Evolutionary conservation across 2,329 filamentous ascomycete species (phyloP), one percentile per base, ranked within the genome.

Genomic region (Lizonia empirigonia): DNA sequence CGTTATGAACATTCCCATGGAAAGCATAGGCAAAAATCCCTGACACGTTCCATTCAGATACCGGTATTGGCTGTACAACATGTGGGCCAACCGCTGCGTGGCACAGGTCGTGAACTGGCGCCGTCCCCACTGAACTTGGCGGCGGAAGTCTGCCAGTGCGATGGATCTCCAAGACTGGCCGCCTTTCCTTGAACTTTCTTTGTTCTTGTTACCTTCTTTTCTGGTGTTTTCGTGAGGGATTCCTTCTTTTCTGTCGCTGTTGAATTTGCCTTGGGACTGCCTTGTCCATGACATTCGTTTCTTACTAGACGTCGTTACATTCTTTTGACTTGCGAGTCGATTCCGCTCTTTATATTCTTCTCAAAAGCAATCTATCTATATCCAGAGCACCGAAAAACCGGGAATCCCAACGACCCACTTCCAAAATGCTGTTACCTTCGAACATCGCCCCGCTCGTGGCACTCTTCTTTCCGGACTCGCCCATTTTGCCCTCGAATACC

Each of bases 41-140:
- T 34, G 26, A 42, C 32, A 42, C 24, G 37, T 37, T 34, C 37
- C 22, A 42, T 32, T 42, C 32, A 32, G 19, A 37, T 47, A 22
- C 18, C 18, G 49, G 42, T 42, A 18, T n/a, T n/a, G n/a, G n/a
- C n/a, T n/a, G 38, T 47, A 42, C 49, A 47, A 42, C 49, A 51
- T 41, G 42, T 52, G 49, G 49, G 37, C 32, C 49, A 13, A 33
- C 23, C 34, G 30, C 33, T 37, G 42, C 42, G 34, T 42, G 36
- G 48, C 48, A 35, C 36, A 51, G 30, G 37, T 22, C 32, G 29
- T 27, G 24, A n/a, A 36, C 8, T 7, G 40, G 35, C 30, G 26
- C 33, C 23, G 23, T 46, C 23, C n/a, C n/a, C 27, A 36, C n/a
- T 12, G 16, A 19, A 10, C 44, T 44, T 39, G 47, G 39, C 47